Evolutionary conservation across 768 basidiomycete species (phyloP), one percentile per base, ranked within the genome.

Genomic region (Lactifluus piperatus): DNA sequence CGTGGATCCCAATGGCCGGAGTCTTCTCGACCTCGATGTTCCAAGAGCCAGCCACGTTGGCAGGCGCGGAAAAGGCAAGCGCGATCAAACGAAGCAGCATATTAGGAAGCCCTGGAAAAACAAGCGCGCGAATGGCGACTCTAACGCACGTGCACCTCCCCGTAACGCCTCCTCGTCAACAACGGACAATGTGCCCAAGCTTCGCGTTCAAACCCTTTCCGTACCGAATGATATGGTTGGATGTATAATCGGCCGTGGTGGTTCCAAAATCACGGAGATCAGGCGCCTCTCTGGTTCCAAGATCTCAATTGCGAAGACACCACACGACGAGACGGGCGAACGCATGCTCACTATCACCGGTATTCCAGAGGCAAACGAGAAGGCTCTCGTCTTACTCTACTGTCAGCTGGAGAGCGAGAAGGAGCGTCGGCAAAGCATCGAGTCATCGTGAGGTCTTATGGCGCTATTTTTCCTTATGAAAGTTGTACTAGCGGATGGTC

Each of bases 181-280:
- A 79, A 29, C 77, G 64, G 24, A 65, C 58, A 53, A 68, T 82
- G 27, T 57, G 2, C 79, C 89, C 50, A 94, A 94, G 72, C 80
- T 97, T 65, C 87, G 94, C 64, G 97, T 95, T 13, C 97, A 97
- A 75, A 97, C 94, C 73, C 97, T 99, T 66, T 94, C 95, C 66
- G 98, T 99, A 68, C 97, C 97, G 36, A 90, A 89, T 64, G 97
- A 99, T 76, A 99, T 99, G 97, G 95, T 99, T 63, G 94, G 86
- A 59, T 91, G 89, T 70, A 91, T 89, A 75, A 98, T 97, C 68
- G 95, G 95, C 60, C 90, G 94, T 64, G 91, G 87, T 71, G 95
- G 95, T 30, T 89, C 91, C 65, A 98, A 98, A 81, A 99, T 99
- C 68, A 98, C 94, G 53, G 97, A 99, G 73, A 99, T 99, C 70